A percentile compares a stretch with the other conserved stretches of the same genome.
Conservation (phyloP, 768 basidiomycete species). For the Kwoniella dendrophila region DNA sequence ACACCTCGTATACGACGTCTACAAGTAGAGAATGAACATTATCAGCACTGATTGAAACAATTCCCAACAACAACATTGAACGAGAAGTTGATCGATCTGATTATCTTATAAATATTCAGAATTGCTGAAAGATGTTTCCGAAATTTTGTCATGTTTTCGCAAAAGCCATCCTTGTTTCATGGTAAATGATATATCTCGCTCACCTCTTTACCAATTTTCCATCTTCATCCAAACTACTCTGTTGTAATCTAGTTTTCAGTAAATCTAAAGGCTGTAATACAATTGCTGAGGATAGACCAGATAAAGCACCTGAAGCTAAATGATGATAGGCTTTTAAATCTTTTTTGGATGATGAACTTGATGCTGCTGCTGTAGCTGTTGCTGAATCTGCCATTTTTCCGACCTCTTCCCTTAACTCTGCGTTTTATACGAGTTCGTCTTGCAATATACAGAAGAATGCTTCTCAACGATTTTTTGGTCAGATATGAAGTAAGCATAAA, state of each 20-base stretch:
- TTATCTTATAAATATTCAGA: too few relatives aligned
- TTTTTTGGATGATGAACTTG: conserved; percentile 6
- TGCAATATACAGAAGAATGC: too few relatives aligned
- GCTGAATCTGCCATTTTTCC: conserved; percentile 7
- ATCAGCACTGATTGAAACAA: too few relatives aligned
- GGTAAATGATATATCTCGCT: neutral
- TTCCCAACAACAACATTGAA: too few relatives aligned
- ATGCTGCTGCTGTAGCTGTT: conserved; percentile 8
- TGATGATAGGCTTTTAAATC: conserved; percentile 46
- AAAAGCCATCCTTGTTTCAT: too few relatives aligned
- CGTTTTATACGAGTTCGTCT: too few relatives aligned
- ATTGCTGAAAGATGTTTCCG: too few relatives aligned
- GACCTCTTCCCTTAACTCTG: neutral
- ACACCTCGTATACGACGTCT: conserved; percentile 26
- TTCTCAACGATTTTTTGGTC: too few relatives aligned
- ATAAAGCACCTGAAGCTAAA: conserved; percentile 49
- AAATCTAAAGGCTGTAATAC: conserved; percentile 66
- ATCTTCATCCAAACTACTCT: conserved; percentile 50
- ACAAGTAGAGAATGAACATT: neutral
- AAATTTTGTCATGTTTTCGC: too few relatives aligned
- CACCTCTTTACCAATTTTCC: neutral
- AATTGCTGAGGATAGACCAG: conserved; percentile 52
- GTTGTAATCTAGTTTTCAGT: conserved; percentile 88
- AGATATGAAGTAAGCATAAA: too few relatives aligned
- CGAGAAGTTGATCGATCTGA: too few relatives aligned